Conservation (phyloP, 768 basidiomycete species). For the Omphalotus guepiniiformis region DNA sequence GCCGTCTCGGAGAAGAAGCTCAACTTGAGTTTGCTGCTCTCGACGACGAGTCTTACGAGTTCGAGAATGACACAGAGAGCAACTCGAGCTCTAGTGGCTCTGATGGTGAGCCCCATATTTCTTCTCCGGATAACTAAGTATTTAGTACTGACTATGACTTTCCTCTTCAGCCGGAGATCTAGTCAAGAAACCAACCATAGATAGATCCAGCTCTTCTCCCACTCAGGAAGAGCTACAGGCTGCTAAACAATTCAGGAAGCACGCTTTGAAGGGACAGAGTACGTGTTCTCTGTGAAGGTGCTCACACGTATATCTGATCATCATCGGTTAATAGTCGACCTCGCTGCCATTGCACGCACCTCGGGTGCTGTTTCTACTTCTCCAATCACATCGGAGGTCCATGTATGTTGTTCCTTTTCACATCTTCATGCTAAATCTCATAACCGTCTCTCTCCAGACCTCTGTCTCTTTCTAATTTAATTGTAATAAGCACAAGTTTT, state of each 20-base stretch:
- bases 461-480: too few relatives aligned
- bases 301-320: constrained; percentile 25
- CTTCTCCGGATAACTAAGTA: too few relatives aligned
- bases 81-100: not conserved
- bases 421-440: too few relatives aligned
- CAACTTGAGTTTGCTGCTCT: constrained; percentile 48
- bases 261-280: constrained; percentile 63
- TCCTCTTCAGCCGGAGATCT: constrained; percentile 18
- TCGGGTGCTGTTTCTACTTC: constrained; percentile 60
- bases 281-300: constrained; percentile 11
- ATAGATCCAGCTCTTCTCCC: constrained; percentile 38
- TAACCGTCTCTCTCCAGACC: too few relatives aligned
- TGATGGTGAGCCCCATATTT: constrained; percentile 2
- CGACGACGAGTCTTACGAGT: constrained; percentile 15
- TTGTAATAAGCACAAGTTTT: too few relatives aligned
- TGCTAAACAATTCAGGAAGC: constrained; percentile 64
- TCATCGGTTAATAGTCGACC: constrained; percentile 40
- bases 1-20: constrained; percentile 63
- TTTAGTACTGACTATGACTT: not conserved
- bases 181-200: constrained; percentile 25
- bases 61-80: constrained; percentile 41
- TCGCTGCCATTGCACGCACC: constrained; percentile 79
- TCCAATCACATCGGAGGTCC: too few relatives aligned
- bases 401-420: too few relatives aligned
- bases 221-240: constrained; percentile 56